Base-by-base conservation (phyloP, 2,329 filamentous ascomycete species). In the Trichoderma oligosporum region DNA sequence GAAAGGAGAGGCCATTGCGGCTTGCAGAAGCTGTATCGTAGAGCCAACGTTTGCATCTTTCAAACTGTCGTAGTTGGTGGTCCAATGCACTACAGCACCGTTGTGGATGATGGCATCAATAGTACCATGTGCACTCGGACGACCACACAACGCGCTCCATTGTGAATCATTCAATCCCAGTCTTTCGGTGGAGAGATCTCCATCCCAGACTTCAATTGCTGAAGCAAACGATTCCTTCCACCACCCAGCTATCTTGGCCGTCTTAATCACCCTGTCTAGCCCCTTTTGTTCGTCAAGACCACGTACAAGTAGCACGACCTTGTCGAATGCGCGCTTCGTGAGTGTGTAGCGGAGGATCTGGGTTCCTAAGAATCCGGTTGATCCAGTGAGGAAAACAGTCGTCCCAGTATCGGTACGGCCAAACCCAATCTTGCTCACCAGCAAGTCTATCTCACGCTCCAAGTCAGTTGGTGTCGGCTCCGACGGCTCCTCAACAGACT, bases 61-160 rank as follows among this genome's bases (percentile, higher is more conserved):
- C 61, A 96, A 79, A 33, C 83, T 82, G 8, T 84, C 80, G 71
- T 96, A 96, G 7, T 82, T 84, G 64, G 85, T 80, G 31, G 95
- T 84, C 91, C 90, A 96, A 68, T 95, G 87, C 7, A 89, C 85
- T 33, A 79, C 76, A 11, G 90, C 89, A 42, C 90, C 92, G 67
- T 96, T 96, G 76, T 96, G 87, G 31, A 91, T 81, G 6, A 91
- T 77, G 2, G 85, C 80, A 66, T 95, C 88, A 1, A 58, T 45
- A 12, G 45, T 39, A 14, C 11, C 2, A 0, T 58, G 29, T 25
- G 44, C 41, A 11, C 14, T 25, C 2, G 56, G 54, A n/a, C 39
- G 4, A 4, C 47, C 47, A 2, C 33, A 41, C 2, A 58, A 38
- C 5, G 51, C 42, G 16, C 24, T 12, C 51, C 49, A 58, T 7